phyloP scores from a whole-genome alignment of 2,329 filamentous ascomycete genomes.

The Penicillium janthinellum region DNA sequence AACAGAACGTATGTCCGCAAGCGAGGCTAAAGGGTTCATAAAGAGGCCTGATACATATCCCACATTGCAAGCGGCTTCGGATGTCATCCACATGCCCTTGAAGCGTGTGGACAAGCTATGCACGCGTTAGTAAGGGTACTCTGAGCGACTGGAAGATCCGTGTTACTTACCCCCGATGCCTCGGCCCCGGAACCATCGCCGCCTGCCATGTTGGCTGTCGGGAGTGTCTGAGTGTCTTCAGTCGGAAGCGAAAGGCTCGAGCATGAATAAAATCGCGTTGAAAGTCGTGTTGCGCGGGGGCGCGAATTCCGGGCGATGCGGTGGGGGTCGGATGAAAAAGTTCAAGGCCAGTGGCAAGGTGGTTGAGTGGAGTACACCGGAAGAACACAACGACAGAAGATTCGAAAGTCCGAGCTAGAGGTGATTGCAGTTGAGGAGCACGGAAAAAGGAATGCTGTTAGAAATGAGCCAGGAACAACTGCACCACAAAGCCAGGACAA shows the following conservation, averaged over 20 bases:
- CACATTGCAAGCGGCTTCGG: constrained; percentile 64
- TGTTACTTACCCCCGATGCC: constrained; percentile 34
- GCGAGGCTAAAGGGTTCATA: constrained; percentile 70
- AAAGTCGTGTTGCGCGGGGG: constrained; percentile 15
- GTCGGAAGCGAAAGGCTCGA: not conserved
- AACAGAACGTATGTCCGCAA: constrained; percentile 74
- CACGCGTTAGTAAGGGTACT: constrained; percentile 16
- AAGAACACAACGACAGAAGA: not conserved
- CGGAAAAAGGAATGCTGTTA: not conserved
- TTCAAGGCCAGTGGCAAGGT: constrained; percentile 12
- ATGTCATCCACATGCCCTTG: constrained; percentile 63
- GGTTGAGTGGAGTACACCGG: not conserved
- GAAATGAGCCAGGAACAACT: not conserved
- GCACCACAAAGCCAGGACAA: not conserved
- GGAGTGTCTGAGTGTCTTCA: constrained; percentile 1
- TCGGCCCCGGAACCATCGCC: constrained; percentile 22
- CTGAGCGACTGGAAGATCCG: not conserved
- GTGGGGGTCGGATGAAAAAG: constrained; percentile 23
- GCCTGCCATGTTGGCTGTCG: constrained; percentile 15
- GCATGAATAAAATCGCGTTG: constrained; percentile 13
- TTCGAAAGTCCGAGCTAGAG: not conserved
- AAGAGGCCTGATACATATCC: constrained; percentile 67
- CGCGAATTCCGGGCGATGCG: constrained; percentile 20
- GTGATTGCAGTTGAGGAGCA: not conserved
- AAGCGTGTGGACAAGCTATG: constrained; percentile 45